These are phyloP conservation scores for Cyclotella kingstonii DNA, from an alignment of 108 stramenopile genomes.

Conservation along the genomic window DNA sequence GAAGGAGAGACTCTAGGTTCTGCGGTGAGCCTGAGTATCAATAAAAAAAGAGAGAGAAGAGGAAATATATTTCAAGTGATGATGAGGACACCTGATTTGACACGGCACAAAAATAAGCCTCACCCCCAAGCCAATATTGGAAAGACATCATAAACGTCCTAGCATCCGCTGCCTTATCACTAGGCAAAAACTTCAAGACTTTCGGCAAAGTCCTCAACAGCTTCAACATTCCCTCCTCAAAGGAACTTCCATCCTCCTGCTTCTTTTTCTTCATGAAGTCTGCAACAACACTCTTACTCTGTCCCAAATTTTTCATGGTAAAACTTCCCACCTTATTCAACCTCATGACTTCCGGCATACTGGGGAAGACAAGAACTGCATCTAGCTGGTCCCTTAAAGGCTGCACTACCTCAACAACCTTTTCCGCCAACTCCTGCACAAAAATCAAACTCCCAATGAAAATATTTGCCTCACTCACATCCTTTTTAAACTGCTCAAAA, in stretches of 20 bases:
- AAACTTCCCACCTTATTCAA: conserved; percentile 95
- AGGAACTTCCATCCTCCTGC: conserved; percentile 92
- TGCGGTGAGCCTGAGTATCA: conserved; percentile 89
- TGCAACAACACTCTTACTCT: conserved; percentile 90
- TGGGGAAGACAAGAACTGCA: conserved; percentile 92
- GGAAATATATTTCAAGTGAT: background rate
- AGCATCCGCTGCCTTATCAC: conserved; percentile 96
- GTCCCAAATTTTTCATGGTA: conserved; percentile 96
- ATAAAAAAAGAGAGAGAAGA: conserved; percentile 9
- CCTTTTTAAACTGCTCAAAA: conserved; percentile 89
- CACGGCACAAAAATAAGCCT: conserved; percentile 6
- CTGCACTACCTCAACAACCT: conserved; percentile 88
- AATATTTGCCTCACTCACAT: conserved; percentile 89
- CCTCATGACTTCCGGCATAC: conserved; percentile 98
- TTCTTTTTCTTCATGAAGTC: conserved; percentile 99
- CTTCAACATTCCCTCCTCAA: conserved; percentile 98
- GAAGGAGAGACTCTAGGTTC: conserved; percentile 89
- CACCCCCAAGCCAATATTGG: conserved; percentile 96
- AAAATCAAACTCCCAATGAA: conserved; percentile 97
- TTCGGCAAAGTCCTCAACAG: conserved; percentile 94
- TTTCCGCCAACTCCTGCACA: conserved; percentile 96
- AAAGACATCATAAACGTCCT: conserved; percentile 98
- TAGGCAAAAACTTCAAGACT: conserved; percentile 94
- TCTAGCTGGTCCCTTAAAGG: conserved; percentile 88
- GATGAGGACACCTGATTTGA: background rate